These are phyloP conservation scores for Thraustochytrium striatum DNA, from an alignment of 352 stramenopile genomes.

Conservation along the genomic window DNA sequence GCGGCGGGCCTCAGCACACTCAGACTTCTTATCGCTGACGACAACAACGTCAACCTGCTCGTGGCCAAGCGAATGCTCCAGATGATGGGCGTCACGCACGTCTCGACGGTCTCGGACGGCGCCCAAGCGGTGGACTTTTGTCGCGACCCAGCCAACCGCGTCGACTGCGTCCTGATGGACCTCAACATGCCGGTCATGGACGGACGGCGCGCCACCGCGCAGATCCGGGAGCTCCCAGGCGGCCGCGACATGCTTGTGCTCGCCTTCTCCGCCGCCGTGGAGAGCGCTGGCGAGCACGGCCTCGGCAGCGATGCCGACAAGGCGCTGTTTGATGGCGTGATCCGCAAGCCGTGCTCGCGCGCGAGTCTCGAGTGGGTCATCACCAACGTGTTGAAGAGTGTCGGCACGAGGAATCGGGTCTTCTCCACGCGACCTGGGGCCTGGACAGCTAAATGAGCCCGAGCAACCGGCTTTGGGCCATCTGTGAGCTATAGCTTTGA, in stretches of 20 bases:
- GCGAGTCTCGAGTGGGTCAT: too few relatives aligned
- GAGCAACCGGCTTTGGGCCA: too few relatives aligned
- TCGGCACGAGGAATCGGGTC: too few relatives aligned
- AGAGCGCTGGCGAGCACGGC: too few relatives aligned
- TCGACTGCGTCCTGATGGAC: conserved; percentile 27
- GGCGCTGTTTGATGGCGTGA: too few relatives aligned
- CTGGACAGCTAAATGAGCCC: too few relatives aligned
- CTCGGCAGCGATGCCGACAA: too few relatives aligned
- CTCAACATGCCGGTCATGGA: conserved; percentile 44
- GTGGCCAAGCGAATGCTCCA: conserved; percentile 69
- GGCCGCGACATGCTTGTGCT: conserved; percentile 47
- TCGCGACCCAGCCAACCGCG: background rate
- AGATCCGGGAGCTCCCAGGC: conserved; percentile 33
- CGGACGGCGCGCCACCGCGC: background rate
- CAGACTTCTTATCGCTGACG: conserved; percentile 61
- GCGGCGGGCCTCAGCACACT: too few relatives aligned
- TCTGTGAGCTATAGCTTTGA: too few relatives aligned
- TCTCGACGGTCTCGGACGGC: conserved; percentile 20
- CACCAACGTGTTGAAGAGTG: too few relatives aligned
- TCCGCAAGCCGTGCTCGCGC: too few relatives aligned
- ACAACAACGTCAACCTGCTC: conserved; percentile 28
- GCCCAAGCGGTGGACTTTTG: conserved; percentile 42
- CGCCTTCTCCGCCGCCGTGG: conserved; percentile 52
- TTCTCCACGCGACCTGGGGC: too few relatives aligned
- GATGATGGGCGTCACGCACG: conserved; percentile 57